Evolutionary conservation across 441 rosid species (phyloP).

Genomic region (Francoa sonchifolia): DNA sequence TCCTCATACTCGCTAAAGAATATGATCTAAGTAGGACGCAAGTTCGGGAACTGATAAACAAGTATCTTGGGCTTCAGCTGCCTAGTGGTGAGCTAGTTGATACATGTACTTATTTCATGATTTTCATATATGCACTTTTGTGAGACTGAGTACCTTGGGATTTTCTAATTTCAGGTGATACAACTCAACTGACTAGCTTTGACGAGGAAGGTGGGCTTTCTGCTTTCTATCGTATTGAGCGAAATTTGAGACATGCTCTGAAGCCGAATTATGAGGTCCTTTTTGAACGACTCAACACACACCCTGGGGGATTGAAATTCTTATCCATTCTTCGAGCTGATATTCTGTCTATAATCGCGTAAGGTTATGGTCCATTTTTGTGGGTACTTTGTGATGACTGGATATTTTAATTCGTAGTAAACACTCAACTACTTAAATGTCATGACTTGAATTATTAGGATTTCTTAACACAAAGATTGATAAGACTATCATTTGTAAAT

Average conservation of each 20-base stretch:
- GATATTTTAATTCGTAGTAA: neutral
- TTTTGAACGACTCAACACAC: conserved; percentile 77
- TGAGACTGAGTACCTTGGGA: conserved; percentile 8
- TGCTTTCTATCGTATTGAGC: conserved; percentile 67
- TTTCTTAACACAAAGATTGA: too few species aligned
- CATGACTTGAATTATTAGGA: too few species aligned
- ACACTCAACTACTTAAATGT: neutral
- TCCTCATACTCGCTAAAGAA: conserved; percentile 61
- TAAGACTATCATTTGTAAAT: neutral
- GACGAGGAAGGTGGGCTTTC: conserved; percentile 42
- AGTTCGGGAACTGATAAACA: conserved; percentile 62
- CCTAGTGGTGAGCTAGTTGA: conserved; percentile 35
- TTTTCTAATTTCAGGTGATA: conserved; percentile 28
- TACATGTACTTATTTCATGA: neutral
- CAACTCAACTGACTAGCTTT: conserved; percentile 18
- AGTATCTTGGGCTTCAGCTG: conserved; percentile 65
- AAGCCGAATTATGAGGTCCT: conserved; percentile 68
- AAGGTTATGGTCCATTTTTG: conserved; percentile 24
- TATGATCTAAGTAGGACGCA: conserved; percentile 64
- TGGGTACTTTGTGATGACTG: too few species aligned
- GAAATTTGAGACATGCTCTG: conserved; percentile 71
- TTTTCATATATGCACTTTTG: neutral
- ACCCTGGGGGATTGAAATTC: conserved; percentile 78
- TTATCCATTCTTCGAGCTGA: conserved; percentile 71
- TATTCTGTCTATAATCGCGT: conserved; percentile 57